Evolutionary conservation across 2,329 filamentous ascomycete species (phyloP), one percentile per base, ranked within the genome.

Genomic region (Beauveria sp.): DNA sequence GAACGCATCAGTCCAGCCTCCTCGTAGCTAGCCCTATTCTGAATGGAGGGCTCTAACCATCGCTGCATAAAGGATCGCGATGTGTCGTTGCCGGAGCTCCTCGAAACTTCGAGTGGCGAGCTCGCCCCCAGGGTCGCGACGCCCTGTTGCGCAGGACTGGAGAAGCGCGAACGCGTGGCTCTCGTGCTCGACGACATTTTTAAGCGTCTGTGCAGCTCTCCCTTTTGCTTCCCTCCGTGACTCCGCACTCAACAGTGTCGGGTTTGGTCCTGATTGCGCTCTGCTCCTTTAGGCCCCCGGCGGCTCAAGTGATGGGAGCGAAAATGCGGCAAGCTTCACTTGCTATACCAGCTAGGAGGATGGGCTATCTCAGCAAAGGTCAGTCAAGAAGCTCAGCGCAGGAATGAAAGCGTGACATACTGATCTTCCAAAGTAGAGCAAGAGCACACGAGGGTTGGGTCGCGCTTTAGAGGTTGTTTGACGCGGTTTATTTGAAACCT

Each of bases 1-100:
- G 86, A 85, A 54, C 88, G 82, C 69, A 88, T 79, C 67, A 95
- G 82, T 50, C 89, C 89, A 62, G 82, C 85, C 71, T 96, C 91
- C 77, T 90, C 86, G 71, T 88, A 96, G 71, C 89, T 93, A 12
- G 92, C 71, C 73, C 82, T 84, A 73, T 76, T 79, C 74, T 84
- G 81, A 45, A 85, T 75, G 8, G 81, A 76, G 12, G 83, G 83
- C 70, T 86, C 83, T 65, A 86, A 73, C 83, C 83, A 86, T 64
- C 76, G 76, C 65, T 81, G 76, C 80, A 86, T 79, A 63, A 84
- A 79, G 18, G 73, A 72, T 66, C 77, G 76, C 63, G 80, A 77
- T 20, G 72, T 74, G 59, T 76, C 74, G 60, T 67, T 73, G 6
- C 67, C 69, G 14, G 71, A 65, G 62, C 64, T 69, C 68, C 72